Conservation (phyloP, 768 basidiomycete genomes). For the Naganishia friedmannii region DNA sequence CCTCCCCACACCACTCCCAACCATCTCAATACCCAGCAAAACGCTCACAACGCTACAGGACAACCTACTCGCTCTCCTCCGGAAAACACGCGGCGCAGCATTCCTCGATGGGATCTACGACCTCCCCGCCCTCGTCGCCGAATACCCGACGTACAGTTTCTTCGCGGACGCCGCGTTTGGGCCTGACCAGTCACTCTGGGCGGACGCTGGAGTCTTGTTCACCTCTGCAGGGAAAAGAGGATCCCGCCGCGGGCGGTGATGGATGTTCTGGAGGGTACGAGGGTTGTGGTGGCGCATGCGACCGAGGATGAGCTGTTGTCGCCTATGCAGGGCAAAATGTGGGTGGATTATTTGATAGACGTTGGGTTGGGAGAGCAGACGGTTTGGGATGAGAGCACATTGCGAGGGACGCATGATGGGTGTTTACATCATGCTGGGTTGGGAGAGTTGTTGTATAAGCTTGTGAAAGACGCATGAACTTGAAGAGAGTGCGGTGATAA, state of each 20-base stretch:
- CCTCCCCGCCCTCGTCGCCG: conserved; percentile 34
- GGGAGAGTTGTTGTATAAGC: conserved; percentile 27
- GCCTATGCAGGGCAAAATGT: conserved; percentile 32
- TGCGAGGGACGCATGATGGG: conserved; percentile 36
- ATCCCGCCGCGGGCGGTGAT: background rate
- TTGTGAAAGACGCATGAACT: background rate
- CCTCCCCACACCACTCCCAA: conserved; percentile 2
- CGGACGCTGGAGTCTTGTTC: background rate
- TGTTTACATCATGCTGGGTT: conserved; percentile 35
- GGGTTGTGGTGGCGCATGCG: conserved; percentile 37
- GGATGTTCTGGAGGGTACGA: background rate
- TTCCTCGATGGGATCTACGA: conserved; percentile 43
- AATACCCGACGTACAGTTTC: conserved; percentile 38
- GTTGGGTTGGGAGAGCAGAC: conserved; percentile 3
- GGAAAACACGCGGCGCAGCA: conserved; percentile 22
- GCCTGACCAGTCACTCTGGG: background rate
- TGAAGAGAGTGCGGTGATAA: background rate
- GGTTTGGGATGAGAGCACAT: conserved; percentile 33
- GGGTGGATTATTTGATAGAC: conserved; percentile 28
- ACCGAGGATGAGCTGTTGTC: conserved; percentile 38
- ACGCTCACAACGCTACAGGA: background rate
- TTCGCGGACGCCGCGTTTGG: conserved; percentile 40
- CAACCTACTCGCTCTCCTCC: background rate
- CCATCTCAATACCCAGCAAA: too few relatives aligned
- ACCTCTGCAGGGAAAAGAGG: background rate